Evolutionary conservation across 139 green algal species (phyloP).

Genomic region (Chlamydomonas eustigma): DNA sequence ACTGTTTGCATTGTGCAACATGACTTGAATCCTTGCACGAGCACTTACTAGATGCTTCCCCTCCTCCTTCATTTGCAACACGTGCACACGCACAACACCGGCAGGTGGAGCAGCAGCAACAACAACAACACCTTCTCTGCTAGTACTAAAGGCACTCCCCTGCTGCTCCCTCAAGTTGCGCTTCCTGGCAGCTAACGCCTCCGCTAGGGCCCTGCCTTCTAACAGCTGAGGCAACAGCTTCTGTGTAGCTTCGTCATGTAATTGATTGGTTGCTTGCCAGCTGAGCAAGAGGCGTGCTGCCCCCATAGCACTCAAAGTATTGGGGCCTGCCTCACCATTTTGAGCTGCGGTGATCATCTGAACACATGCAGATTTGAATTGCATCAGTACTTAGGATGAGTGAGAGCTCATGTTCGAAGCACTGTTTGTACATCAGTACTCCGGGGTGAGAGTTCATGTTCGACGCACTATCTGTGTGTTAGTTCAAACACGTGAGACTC

Average conservation of each 20-base stretch:
- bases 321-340: background rate
- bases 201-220: background rate
- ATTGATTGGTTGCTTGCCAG: background rate
- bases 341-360: background rate
- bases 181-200: background rate
- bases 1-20: too few species aligned
- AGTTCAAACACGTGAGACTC: background rate
- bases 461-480: background rate
- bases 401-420: background rate
- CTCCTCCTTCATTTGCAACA: too few species aligned
- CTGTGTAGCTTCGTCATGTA: background rate
- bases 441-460: background rate
- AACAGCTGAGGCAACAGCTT: background rate
- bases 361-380: background rate
- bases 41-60: too few species aligned
- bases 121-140: too few species aligned
- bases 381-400: background rate
- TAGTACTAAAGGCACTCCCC: too few species aligned
- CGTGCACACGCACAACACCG: too few species aligned
- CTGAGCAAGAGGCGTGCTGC: background rate
- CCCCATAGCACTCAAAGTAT: background rate
- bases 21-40: too few species aligned
- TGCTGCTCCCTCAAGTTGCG: too few species aligned
- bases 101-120: too few species aligned
- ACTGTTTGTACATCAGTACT: background rate